Base-by-base conservation (phyloP, 2,329 filamentous ascomycete species). In the Emydomyces testavorans region DNA sequence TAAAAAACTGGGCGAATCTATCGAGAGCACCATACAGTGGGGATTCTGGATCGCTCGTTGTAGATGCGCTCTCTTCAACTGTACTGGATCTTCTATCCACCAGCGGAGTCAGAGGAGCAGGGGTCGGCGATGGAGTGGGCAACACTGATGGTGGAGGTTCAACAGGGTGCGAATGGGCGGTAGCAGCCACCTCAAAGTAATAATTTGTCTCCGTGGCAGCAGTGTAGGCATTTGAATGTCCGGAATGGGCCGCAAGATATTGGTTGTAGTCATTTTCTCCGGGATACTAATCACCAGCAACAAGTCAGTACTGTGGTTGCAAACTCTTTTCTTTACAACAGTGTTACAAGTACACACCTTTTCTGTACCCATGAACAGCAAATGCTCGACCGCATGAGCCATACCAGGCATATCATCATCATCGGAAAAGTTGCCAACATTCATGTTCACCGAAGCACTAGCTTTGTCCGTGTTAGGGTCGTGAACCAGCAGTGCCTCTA, bases 351-450 rank as follows among this genome's bases (percentile, higher is more conserved):
- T 18, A 16, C 16, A 54, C 64, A 82, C 80, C 74, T 96, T 98
- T 66, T 94, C 83, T 6, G 92, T 98, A 42, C 92, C 92, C 92
- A 98, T 96, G 71, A 98, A 98, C 20, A 98, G 72, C 54, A 95
- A 71, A 75, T 95, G 90, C 72, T 96, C 90, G 47, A 96, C 87
- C 5, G 88, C 89, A 70, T 96, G 92, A 45, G 90, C 90, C 78
- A 94, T 89, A 51, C 92, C 88, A 11, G 87, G 89, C 78, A 96
- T 88, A 58, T 88, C 85, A 55, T 83, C 78, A 55, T 85, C 80
- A 61, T 98, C 92, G 62, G 85, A 93, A 70, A 95, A 95, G 66
- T 86, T 93, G 52, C 92, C 92, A 29, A 95, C 90, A 65, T 94
- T 89, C 62, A 96, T 89, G 63, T 96, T 92, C 61, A 96, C 80